Evolutionary conservation across 2,329 filamentous ascomycete genomes (phyloP).

Genomic region (Aspergillus oerlinghausenensis): DNA sequence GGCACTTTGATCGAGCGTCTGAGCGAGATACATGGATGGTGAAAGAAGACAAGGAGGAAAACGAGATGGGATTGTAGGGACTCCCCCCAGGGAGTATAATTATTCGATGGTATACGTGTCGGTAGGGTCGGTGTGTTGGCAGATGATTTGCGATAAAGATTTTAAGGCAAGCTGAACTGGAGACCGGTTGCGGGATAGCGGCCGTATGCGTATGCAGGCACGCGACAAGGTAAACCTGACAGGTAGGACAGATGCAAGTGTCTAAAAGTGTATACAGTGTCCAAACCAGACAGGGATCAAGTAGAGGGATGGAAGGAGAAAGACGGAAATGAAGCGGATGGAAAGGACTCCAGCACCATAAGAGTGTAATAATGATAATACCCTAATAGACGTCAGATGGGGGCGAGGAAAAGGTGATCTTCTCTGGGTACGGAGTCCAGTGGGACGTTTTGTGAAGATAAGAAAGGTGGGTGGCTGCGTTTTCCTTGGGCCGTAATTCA

Average conservation of each 20-base stretch:
- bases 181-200: not conserved
- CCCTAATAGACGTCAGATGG: not conserved
- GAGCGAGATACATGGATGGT: slow-evolving; percentile 37
- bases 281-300: not conserved
- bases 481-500: not conserved
- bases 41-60: not conserved
- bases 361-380: not conserved
- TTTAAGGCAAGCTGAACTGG: not conserved
- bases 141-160: not conserved
- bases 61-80: not conserved
- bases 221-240: not conserved
- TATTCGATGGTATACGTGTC: not conserved
- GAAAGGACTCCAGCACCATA: not conserved
- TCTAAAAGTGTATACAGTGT: not conserved
- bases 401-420: not conserved
- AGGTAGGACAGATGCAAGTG: not conserved
- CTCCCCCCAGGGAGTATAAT: not conserved
- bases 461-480: not conserved
- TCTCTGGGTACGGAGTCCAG: not conserved
- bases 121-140: not conserved
- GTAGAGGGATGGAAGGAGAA: not conserved
- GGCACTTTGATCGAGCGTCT: slow-evolving; percentile 38
- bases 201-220: not conserved
- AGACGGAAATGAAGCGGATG: not conserved
- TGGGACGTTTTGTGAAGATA: not conserved